Percentiles rank a stretch among this genome's conserved stretches.
phyloP scores from a whole-genome alignment of 495 filamentous ascomycete species.

The Neurospora pannonica region DNA sequence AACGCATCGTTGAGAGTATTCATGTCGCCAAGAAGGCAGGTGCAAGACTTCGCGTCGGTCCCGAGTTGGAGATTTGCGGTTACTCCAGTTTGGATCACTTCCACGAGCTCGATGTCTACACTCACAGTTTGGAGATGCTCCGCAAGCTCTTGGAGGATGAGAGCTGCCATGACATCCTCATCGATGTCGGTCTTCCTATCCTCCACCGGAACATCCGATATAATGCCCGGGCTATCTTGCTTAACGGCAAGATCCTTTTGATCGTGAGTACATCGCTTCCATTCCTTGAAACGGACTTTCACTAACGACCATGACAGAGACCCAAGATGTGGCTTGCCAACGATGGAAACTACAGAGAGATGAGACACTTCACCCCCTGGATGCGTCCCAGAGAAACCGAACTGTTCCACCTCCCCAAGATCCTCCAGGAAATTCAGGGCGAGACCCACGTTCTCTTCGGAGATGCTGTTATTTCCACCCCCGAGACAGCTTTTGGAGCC shows the following conservation, averaged over 20 bases:
- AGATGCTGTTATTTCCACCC: slow-evolving; percentile 64
- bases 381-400: slow-evolving; percentile 45
- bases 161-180: slow-evolving; percentile 62
- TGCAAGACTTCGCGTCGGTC: slow-evolving; percentile 66
- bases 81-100: slow-evolving; percentile 67
- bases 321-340: slow-evolving; percentile 81
- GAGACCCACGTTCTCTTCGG: slow-evolving; percentile 57
- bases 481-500: slow-evolving; percentile 59
- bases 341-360: slow-evolving; percentile 66
- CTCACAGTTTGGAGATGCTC: slow-evolving; percentile 68
- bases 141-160: slow-evolving; percentile 52
- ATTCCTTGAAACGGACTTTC: too few relatives aligned
- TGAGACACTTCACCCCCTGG: slow-evolving; percentile 51
- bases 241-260: slow-evolving; percentile 58
- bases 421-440: slow-evolving; percentile 53
- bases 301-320: slow-evolving; percentile 18
- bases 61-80: slow-evolving; percentile 44
- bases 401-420: slow-evolving; percentile 61
- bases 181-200: slow-evolving; percentile 68
- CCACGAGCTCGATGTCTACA: slow-evolving; percentile 50
- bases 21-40: slow-evolving; percentile 58
- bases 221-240: slow-evolving; percentile 63
- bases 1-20: slow-evolving; percentile 69
- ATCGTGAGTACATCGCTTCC: too few relatives aligned
- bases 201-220: slow-evolving; percentile 59